These are phyloP conservation scores for Euphorbia schlechtendalii DNA, from an alignment of 441 rosid species.

Conservation along the genomic window DNA sequence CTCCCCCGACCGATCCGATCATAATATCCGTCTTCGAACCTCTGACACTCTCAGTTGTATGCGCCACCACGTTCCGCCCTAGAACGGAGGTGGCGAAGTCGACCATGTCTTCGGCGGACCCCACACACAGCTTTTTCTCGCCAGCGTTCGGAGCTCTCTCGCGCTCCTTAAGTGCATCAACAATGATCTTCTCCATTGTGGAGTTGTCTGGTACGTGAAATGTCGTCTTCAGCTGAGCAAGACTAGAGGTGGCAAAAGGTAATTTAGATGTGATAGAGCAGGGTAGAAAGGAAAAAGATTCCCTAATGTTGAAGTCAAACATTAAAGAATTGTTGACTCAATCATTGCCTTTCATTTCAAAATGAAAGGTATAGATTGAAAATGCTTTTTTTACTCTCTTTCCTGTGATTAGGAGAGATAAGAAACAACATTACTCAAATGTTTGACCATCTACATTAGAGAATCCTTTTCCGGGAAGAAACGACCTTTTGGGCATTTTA, in stretches of 20 bases:
- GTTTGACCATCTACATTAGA: too few species aligned
- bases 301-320: too few species aligned
- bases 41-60: constrained; percentile 47
- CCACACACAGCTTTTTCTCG: constrained; percentile 87
- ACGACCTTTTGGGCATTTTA: constrained; percentile 94
- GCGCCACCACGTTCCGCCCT: constrained; percentile 53
- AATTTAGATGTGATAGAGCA: constrained; percentile 55
- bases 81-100: constrained; percentile 75
- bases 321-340: too few species aligned
- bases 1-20: constrained; percentile 60
- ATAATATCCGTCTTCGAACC: constrained; percentile 61
- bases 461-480: too few species aligned
- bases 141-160: constrained; percentile 67
- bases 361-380: too few species aligned
- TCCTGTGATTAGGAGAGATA: too few species aligned
- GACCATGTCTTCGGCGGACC: constrained; percentile 82
- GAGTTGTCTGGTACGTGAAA: constrained; percentile 32
- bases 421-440: too few species aligned
- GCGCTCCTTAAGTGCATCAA: constrained; percentile 62
- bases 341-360: too few species aligned
- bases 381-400: too few species aligned
- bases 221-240: too few species aligned
- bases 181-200: constrained; percentile 50
- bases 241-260: constrained; percentile 59
- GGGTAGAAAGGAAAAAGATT: too few species aligned